A percentile compares a stretch with the other conserved stretches of the same genome.
Conservation (phyloP, 805 yeast species). For the Jamesozyma hellenica region DNA sequence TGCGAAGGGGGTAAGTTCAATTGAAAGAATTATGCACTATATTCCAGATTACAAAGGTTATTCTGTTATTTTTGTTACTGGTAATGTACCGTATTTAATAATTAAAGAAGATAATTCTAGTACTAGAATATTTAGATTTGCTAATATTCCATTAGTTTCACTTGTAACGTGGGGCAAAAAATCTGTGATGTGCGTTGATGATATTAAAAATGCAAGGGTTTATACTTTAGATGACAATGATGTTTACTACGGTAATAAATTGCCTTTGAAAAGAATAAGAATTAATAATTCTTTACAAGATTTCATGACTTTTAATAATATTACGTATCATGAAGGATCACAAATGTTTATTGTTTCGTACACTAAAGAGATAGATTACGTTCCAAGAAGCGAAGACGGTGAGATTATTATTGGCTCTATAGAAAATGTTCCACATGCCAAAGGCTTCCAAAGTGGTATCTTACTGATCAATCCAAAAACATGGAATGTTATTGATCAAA, state of each 20-base stretch:
- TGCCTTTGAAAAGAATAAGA: conserved; percentile 45
- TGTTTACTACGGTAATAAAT: conserved; percentile 46
- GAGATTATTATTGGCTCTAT: conserved; percentile 45
- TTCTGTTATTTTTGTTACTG: conserved; percentile 59
- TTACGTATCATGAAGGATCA: conserved; percentile 61
- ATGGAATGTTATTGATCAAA: conserved; percentile 67
- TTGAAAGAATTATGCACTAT: conserved; percentile 59
- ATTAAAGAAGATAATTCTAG: conserved; percentile 53
- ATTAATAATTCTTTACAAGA: conserved; percentile 34
- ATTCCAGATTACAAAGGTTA: conserved; percentile 48
- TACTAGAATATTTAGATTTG: conserved; percentile 58
- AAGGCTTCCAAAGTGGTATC: conserved; percentile 48
- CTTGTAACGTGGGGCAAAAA: conserved; percentile 34
- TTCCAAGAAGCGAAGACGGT: conserved; percentile 67
- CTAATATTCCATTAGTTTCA: conserved; percentile 55
- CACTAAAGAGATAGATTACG: conserved; percentile 46
- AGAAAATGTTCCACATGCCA: conserved; percentile 40
- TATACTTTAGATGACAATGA: conserved; percentile 28
- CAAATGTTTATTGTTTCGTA: conserved; percentile 56
- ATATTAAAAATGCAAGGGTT: conserved; percentile 54
- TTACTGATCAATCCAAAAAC: conserved; percentile 60
- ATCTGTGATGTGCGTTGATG: conserved; percentile 59
- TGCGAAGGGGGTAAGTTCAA: conserved; percentile 47
- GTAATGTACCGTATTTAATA: conserved; percentile 60
- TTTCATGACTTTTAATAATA: conserved; percentile 43